Conservation (phyloP, 176 grass and related monocot genomes). For the Thinopyrum elongatum region DNA sequence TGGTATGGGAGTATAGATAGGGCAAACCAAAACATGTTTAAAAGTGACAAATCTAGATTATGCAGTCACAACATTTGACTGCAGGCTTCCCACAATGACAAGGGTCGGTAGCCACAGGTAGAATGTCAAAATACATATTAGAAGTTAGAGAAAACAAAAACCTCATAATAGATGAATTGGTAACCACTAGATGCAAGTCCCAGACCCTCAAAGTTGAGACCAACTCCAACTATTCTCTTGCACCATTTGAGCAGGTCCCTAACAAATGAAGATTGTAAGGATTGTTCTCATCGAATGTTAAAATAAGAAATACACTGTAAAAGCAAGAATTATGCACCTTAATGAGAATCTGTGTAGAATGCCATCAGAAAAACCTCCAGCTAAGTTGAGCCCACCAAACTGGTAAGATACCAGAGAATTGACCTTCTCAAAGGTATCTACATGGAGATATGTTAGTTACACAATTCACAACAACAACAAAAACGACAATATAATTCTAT, state of each 20-base stretch:
- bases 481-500: constrained; percentile 12
- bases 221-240: constrained; percentile 65
- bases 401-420: constrained; percentile 61
- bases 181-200: constrained; percentile 46
- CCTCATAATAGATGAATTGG: constrained; percentile 80
- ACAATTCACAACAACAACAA: background rate
- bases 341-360: constrained; percentile 75
- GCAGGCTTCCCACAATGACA: background rate
- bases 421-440: constrained; percentile 79
- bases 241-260: constrained; percentile 98
- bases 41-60: background rate
- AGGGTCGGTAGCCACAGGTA: background rate
- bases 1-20: background rate
- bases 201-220: constrained; percentile 46
- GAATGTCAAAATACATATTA: background rate
- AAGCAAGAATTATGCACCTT: constrained; percentile 47
- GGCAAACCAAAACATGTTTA: background rate
- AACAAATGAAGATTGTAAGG: constrained; percentile 29
- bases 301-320: constrained; percentile 13
- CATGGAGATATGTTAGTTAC: constrained; percentile 29
- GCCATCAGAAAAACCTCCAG: constrained; percentile 45
- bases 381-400: constrained; percentile 47
- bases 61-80: background rate
- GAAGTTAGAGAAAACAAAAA: constrained; percentile 19
- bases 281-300: background rate